phyloP scores from a whole-genome alignment of 2,329 filamentous ascomycete genomes.

The Cadophora malorum region DNA sequence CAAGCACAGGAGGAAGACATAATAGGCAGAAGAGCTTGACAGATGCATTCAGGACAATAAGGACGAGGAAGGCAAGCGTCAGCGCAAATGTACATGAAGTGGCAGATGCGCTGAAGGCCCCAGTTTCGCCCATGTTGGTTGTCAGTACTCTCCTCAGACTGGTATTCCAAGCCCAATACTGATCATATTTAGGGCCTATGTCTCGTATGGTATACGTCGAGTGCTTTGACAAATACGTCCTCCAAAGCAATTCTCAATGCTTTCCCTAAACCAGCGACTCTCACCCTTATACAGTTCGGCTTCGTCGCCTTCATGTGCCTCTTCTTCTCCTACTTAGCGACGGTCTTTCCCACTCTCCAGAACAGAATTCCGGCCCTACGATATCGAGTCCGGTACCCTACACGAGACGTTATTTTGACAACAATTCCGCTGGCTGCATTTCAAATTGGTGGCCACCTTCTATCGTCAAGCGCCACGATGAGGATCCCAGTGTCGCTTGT shows the following conservation, averaged over 20 bases:
- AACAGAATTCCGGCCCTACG: conserved; percentile 78
- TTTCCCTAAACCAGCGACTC: conserved; percentile 86
- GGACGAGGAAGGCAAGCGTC: conserved; percentile 81
- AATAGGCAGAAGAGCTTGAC: conserved; percentile 83
- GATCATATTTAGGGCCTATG: conserved; percentile 73
- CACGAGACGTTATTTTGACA: conserved; percentile 79
- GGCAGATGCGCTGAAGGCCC: conserved; percentile 87
- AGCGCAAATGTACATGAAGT: conserved; percentile 94
- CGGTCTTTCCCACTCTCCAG: conserved; percentile 73
- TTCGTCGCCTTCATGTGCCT: conserved; percentile 92
- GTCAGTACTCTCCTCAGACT: conserved; percentile 58
- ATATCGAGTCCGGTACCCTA: conserved; percentile 82
- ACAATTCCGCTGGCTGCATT: conserved; percentile 93
- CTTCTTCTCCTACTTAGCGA: conserved; percentile 76
- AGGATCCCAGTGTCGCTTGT: conserved; percentile 96
- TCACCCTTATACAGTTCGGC: conserved; percentile 91
- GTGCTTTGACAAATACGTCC: conserved; percentile 94
- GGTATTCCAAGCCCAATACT: conserved; percentile 37
- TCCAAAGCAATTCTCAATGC: conserved; percentile 96
- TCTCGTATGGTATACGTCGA: conserved; percentile 92
- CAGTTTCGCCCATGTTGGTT: conserved; percentile 85
- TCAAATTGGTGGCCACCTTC: conserved; percentile 90
- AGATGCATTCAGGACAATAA: conserved; percentile 85
- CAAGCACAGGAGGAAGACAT: conserved; percentile 55
- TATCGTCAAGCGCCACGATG: conserved; percentile 91